Evolutionary conservation across 2,329 filamentous ascomycete species (phyloP).

Genomic region (Thelonectria discophora): DNA sequence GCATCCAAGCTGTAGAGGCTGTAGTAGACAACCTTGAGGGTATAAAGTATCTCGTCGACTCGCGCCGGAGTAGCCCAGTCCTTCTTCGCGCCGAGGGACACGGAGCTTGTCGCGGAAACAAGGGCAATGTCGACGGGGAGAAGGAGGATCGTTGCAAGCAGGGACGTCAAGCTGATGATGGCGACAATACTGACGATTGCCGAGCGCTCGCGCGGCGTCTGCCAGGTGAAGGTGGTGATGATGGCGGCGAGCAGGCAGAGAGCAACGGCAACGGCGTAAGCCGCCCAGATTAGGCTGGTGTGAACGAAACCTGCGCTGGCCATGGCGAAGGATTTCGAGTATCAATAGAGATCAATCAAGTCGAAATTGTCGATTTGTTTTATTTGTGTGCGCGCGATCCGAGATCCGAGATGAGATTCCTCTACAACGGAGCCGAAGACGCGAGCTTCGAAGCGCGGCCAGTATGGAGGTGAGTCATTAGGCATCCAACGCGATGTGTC

Average conservation of each 20-base stretch:
- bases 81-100: slow-evolving; percentile 83
- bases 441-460: neutral
- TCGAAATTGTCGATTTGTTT: slow-evolving; percentile 11
- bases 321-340: slow-evolving; percentile 41
- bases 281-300: slow-evolving; percentile 91
- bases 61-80: slow-evolving; percentile 90
- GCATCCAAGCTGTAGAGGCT: slow-evolving; percentile 91
- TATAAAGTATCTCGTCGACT: slow-evolving; percentile 79
- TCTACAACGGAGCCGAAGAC: slow-evolving; percentile 8
- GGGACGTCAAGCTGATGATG: slow-evolving; percentile 84
- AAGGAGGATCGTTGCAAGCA: slow-evolving; percentile 91
- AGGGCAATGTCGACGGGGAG: slow-evolving; percentile 95
- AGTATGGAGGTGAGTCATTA: slow-evolving; percentile 9
- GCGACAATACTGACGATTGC: slow-evolving; percentile 83
- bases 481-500: slow-evolving; percentile 4
- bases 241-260: slow-evolving; percentile 80
- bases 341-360: neutral
- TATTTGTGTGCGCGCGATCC: slow-evolving; percentile 4
- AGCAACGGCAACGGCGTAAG: slow-evolving; percentile 84
- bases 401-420: slow-evolving; percentile 13
- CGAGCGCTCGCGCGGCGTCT: slow-evolving; percentile 86
- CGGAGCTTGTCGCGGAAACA: slow-evolving; percentile 85
- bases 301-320: slow-evolving; percentile 73
- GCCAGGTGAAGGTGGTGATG: slow-evolving; percentile 91
- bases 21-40: slow-evolving; percentile 91